Evolutionary conservation across 495 filamentous ascomycete genomes (phyloP).

Genomic region (Xylaria longipes): DNA sequence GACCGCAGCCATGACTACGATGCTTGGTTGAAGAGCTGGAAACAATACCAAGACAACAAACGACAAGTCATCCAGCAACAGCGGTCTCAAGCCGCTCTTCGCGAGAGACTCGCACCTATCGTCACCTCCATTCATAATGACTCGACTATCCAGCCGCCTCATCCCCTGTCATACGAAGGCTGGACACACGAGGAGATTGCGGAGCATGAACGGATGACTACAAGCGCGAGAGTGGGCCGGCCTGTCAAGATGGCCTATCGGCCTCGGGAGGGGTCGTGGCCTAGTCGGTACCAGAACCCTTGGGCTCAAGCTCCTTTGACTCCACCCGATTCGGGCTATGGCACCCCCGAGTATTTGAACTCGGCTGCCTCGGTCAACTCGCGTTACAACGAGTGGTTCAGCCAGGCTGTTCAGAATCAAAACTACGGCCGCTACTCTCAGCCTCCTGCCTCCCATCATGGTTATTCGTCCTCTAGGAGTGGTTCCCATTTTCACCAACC

Average conservation of each 20-base stretch:
- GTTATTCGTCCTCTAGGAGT: constrained; percentile 38
- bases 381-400: constrained; percentile 55
- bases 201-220: constrained; percentile 55
- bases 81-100: constrained; percentile 44
- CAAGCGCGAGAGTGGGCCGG: constrained; percentile 53
- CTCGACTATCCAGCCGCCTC: constrained; percentile 34
- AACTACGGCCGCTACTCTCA: constrained; percentile 56
- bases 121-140: constrained; percentile 74
- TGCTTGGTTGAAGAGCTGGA: constrained; percentile 85
- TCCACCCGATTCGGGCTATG: constrained; percentile 59
- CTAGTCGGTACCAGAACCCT: constrained; percentile 38
- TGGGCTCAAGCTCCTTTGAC: constrained; percentile 52
- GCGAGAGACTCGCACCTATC: constrained; percentile 62
- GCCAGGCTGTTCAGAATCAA: constrained; percentile 46
- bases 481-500: constrained; percentile 39
- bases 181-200: constrained; percentile 59
- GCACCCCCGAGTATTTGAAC: constrained; percentile 57
- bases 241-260: constrained; percentile 51
- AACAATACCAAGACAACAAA: constrained; percentile 73
- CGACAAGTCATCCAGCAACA: constrained; percentile 56
- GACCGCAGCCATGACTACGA: constrained; percentile 81
- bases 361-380: constrained; percentile 52
- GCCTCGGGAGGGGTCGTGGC: constrained; percentile 57
- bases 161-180: constrained; percentile 50
- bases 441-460: constrained; percentile 36